Evolutionary conservation across 345 rosid genomes (phyloP).

Genomic region (Populus davidiana): DNA sequence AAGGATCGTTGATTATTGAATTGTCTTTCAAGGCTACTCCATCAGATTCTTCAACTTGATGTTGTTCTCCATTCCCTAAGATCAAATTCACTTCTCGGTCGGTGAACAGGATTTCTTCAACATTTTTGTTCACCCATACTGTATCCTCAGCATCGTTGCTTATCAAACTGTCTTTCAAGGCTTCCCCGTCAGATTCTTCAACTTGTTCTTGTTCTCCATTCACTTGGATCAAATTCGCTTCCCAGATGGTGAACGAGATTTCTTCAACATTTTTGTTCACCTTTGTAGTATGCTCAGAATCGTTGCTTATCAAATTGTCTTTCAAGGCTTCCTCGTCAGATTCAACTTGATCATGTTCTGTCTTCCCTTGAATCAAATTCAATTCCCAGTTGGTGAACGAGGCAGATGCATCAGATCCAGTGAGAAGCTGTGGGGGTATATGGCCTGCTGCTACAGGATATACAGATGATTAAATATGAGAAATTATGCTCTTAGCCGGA

Average conservation of each 20-base stretch:
- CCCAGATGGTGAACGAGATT: not conserved
- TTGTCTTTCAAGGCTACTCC: not conserved
- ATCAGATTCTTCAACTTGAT: not conserved
- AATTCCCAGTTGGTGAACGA: conserved; percentile 9
- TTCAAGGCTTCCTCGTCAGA: too few species aligned
- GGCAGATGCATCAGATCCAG: not conserved
- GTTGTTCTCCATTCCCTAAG: not conserved
- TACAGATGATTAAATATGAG: too few species aligned
- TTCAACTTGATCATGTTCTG: not conserved
- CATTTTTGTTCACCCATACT: conserved; percentile 1
- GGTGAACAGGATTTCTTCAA: not conserved
- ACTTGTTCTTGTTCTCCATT: too few species aligned
- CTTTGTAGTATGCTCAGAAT: too few species aligned
- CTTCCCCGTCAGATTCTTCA: not conserved
- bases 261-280: too few species aligned
- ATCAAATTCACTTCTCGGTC: not conserved
- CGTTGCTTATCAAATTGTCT: too few species aligned
- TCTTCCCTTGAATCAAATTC: conserved; percentile 10
- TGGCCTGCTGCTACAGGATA: too few species aligned
- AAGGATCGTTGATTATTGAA: not conserved
- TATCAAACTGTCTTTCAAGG: not conserved
- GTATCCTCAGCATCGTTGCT: not conserved
- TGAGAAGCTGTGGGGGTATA: not conserved
- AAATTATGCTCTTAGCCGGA: not conserved
- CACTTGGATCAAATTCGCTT: conserved; percentile 4